Evolutionary conservation across 805 yeast genomes (phyloP).

Genomic region (Lipomyces lipofer): DNA sequence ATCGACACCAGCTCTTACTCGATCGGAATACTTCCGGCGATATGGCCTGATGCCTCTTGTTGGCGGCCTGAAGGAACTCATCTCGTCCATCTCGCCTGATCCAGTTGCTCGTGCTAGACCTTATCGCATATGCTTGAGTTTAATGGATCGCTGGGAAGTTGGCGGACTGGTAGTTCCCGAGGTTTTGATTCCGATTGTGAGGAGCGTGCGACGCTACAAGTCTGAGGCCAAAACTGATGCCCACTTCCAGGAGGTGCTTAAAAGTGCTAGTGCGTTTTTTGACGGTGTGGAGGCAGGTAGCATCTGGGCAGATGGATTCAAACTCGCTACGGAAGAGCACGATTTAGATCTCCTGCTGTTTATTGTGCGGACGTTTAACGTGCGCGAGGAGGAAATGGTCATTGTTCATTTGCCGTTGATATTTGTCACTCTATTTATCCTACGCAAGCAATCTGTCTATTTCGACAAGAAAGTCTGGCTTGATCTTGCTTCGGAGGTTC

Average conservation of each 20-base stretch:
- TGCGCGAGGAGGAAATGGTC: constrained; percentile 85
- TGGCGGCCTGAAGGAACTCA: constrained; percentile 54
- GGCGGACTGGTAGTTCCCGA: constrained; percentile 72
- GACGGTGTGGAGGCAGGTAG: constrained; percentile 80
- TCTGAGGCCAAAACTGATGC: constrained; percentile 34
- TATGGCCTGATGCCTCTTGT: constrained; percentile 47
- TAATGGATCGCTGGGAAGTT: constrained; percentile 94
- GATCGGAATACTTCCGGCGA: constrained; percentile 38
- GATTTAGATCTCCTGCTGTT: constrained; percentile 55
- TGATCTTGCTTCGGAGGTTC: constrained; percentile 45
- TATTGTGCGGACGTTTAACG: constrained; percentile 63
- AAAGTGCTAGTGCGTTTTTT: constrained; percentile 67
- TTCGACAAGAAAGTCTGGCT: constrained; percentile 41
- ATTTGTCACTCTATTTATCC: constrained; percentile 42
- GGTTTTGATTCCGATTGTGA: constrained; percentile 65
- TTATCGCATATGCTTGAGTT: constrained; percentile 64
- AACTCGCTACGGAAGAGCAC: constrained; percentile 41
- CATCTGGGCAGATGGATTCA: constrained; percentile 69
- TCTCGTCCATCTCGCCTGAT: constrained; percentile 36
- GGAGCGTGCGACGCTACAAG: constrained; percentile 45
- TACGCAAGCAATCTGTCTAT: constrained; percentile 6
- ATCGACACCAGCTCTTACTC: constrained; percentile 19
- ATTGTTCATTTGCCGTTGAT: constrained; percentile 73
- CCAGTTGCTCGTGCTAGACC: constrained; percentile 49
- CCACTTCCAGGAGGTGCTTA: constrained; percentile 49